Conservation (phyloP, 495 filamentous ascomycete species). For the Daldinia concentrica region DNA sequence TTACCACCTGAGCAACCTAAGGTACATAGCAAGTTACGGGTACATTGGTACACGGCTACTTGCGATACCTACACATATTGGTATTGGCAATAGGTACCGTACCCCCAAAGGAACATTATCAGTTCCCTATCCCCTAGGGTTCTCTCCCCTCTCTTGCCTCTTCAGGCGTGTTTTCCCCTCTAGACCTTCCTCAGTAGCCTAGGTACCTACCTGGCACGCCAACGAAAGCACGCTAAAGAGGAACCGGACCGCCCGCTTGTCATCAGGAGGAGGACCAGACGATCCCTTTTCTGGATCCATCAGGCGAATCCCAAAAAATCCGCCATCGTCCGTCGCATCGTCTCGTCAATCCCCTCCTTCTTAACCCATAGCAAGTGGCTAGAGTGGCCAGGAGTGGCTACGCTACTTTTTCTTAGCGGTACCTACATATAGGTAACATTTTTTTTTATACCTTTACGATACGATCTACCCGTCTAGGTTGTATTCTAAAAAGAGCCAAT, state of each 20-base stretch:
- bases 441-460: constrained; percentile 13
- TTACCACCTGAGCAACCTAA: neutral
- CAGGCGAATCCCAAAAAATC: constrained; percentile 32
- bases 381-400: constrained; percentile 18
- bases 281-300: constrained; percentile 37
- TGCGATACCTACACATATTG: neutral
- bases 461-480: constrained; percentile 31
- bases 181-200: constrained; percentile 10
- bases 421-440: neutral
- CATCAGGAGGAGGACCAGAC: constrained; percentile 7
- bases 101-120: constrained; percentile 1
- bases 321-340: constrained; percentile 25
- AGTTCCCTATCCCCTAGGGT: neutral
- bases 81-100: neutral
- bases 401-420: constrained; percentile 2
- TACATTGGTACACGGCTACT: neutral
- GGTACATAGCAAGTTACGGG: neutral
- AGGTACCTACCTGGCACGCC: too few species aligned
- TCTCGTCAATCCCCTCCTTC: constrained; percentile 15
- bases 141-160: neutral
- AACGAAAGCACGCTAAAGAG: constrained; percentile 22
- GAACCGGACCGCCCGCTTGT: constrained; percentile 24
- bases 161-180: constrained; percentile 7
- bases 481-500: constrained; percentile 32
- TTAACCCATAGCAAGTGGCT: constrained; percentile 19